Percentiles rank a stretch among this genome's conserved stretches.
Conservation (phyloP, 495 filamentous ascomycete species). For the Penicillium egyptiacum region DNA sequence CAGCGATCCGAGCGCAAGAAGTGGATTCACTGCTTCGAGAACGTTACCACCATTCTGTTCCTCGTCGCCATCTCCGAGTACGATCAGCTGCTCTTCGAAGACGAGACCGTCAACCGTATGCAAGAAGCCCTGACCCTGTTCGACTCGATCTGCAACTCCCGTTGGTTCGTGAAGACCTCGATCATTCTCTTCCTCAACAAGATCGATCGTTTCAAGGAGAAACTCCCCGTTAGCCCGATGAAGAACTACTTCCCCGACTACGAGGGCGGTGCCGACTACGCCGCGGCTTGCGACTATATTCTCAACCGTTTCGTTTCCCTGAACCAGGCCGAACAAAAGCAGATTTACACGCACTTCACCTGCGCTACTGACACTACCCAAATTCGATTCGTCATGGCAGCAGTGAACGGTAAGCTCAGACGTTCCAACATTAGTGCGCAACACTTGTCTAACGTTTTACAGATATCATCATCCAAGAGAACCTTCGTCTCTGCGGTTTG, state of each 20-base stretch:
- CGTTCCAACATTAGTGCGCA: neutral
- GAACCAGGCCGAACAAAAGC: slow-evolving; percentile 98
- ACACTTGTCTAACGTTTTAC: slow-evolving; percentile 8
- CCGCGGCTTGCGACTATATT: slow-evolving; percentile 93
- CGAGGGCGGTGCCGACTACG: slow-evolving; percentile 90
- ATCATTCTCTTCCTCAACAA: slow-evolving; percentile 99
- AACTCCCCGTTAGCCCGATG: slow-evolving; percentile 98
- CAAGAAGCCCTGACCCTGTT: slow-evolving; percentile 97
- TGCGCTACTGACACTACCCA: slow-evolving; percentile 98
- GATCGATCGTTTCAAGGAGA: slow-evolving; percentile 99
- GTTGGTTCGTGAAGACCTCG: slow-evolving; percentile 99
- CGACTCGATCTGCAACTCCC: slow-evolving; percentile 98
- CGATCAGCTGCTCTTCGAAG: slow-evolving; percentile 96
- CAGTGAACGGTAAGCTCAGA: slow-evolving; percentile 82
- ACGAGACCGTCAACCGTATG: slow-evolving; percentile 90
- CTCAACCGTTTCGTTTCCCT: slow-evolving; percentile 95
- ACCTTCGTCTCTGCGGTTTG: slow-evolving; percentile 94
- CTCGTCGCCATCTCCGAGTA: slow-evolving; percentile 98
- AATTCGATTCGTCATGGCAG: slow-evolving; percentile 99
- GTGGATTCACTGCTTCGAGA: slow-evolving; percentile 99
- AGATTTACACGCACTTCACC: slow-evolving; percentile 99
- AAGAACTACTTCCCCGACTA: slow-evolving; percentile 99
- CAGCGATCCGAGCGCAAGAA: slow-evolving; percentile 99
- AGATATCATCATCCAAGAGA: slow-evolving; percentile 99
- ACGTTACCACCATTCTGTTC: slow-evolving; percentile 98